Evolutionary conservation across 1,284 basidiomycete genomes (phyloP).

Genomic region (Puccinia polysora): DNA sequence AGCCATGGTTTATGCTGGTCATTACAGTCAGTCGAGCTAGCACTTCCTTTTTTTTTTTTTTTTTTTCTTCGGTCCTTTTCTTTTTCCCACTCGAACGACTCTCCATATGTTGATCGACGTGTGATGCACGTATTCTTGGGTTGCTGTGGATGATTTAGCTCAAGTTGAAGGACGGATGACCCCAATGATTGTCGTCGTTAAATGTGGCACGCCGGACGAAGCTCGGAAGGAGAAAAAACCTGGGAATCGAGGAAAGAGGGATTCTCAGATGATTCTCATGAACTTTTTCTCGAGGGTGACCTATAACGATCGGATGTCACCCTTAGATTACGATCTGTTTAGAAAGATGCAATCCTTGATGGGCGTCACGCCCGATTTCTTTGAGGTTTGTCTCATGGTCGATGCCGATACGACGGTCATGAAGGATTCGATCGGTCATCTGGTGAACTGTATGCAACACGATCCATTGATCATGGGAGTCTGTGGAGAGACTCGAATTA

Average conservation of each 20-base stretch:
- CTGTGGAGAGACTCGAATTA: slow-evolving; percentile 96
- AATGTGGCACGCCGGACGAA: slow-evolving; percentile 86
- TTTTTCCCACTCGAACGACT: no score
- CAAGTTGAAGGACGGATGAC: slow-evolving; percentile 69
- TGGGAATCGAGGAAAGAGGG: slow-evolving; percentile 96
- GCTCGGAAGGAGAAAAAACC: slow-evolving; percentile 80
- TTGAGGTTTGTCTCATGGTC: slow-evolving; percentile 96
- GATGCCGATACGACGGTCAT: slow-evolving; percentile 95
- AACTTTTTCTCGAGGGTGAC: slow-evolving; percentile 99
- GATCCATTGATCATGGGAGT: slow-evolving; percentile 99
- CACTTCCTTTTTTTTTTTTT: neutral
- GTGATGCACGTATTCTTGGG: no score
- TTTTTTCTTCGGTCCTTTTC: no score
- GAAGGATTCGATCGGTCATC: slow-evolving; percentile 73
- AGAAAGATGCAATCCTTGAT: slow-evolving; percentile 91
- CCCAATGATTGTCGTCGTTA: slow-evolving; percentile 92
- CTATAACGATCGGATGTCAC: slow-evolving; percentile 97
- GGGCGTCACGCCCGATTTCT: slow-evolving; percentile 99
- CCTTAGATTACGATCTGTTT: slow-evolving; percentile 96
- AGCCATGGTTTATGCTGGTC: slow-evolving; percentile 97
- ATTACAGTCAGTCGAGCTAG: slow-evolving; percentile 89
- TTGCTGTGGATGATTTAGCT: slow-evolving; percentile 60
- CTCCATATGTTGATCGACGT: no score
- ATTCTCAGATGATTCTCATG: slow-evolving; percentile 98
- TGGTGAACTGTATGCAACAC: slow-evolving; percentile 96